Conservation (phyloP, 176 grass and related monocot genomes). For the Eragrostis nindensis region DNA sequence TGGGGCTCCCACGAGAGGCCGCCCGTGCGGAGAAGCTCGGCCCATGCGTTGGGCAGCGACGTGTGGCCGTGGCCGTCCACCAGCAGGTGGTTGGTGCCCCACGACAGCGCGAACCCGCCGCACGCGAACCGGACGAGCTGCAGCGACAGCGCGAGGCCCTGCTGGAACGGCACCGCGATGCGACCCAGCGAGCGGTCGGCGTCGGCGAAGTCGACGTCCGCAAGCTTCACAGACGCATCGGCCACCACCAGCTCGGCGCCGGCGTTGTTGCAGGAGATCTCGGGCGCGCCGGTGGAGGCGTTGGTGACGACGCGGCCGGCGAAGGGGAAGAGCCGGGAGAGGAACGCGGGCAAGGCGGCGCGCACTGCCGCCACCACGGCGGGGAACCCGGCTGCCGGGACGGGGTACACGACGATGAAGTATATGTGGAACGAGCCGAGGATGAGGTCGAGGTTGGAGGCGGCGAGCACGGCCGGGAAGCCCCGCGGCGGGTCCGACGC, state of each 20-base stretch:
- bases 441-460: constrained; percentile 63
- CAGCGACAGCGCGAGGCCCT: constrained; percentile 57
- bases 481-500: constrained; percentile 41
- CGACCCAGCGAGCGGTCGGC: constrained; percentile 34
- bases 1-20: constrained; percentile 46
- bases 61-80: constrained; percentile 65
- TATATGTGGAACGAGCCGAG: constrained; percentile 53
- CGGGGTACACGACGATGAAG: constrained; percentile 44
- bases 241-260: constrained; percentile 76
- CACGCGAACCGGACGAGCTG: constrained; percentile 70
- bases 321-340: constrained; percentile 57
- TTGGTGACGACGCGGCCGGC: constrained; percentile 37
- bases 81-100: constrained; percentile 65
- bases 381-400: constrained; percentile 20
- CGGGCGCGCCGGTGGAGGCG: constrained; percentile 26
- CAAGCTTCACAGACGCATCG: constrained; percentile 14
- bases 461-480: constrained; percentile 33
- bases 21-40: constrained; percentile 42
- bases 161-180: constrained; percentile 48
- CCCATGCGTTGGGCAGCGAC: constrained; percentile 52
- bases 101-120: constrained; percentile 68
- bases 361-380: constrained; percentile 18
- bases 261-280: constrained; percentile 53
- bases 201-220: constrained; percentile 56
- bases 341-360: constrained; percentile 39